Evolutionary conservation across 2,329 filamentous ascomycete species (phyloP).

Genomic region (Arthroderma sp.): DNA sequence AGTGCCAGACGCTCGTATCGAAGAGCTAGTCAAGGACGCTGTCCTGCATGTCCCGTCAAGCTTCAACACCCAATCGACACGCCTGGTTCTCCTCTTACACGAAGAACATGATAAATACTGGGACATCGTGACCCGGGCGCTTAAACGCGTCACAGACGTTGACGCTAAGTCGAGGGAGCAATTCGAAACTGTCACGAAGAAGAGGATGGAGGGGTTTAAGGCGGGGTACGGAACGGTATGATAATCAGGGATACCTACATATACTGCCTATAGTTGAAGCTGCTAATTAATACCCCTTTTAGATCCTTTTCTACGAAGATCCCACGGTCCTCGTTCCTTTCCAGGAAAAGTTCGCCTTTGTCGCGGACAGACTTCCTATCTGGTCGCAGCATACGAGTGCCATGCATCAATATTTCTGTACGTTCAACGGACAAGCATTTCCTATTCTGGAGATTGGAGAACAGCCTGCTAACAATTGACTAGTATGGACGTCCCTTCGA

Average conservation of each 20-base stretch:
- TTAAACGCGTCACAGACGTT: constrained; percentile 53
- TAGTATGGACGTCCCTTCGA: constrained; percentile 68
- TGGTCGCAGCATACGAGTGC: constrained; percentile 67
- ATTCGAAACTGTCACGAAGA: constrained; percentile 38
- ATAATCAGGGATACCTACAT: constrained; percentile 10
- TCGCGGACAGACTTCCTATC: constrained; percentile 63
- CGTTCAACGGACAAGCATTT: constrained; percentile 8
- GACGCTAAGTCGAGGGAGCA: constrained; percentile 34
- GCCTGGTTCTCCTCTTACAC: constrained; percentile 64
- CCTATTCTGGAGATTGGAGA: background rate
- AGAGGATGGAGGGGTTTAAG: constrained; percentile 48
- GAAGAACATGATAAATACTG: constrained; percentile 79
- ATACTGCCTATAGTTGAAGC: background rate
- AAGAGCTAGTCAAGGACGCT: constrained; percentile 30
- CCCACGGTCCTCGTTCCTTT: constrained; percentile 50
- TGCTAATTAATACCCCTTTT: background rate
- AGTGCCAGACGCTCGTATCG: constrained; percentile 24
- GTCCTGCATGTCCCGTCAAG: constrained; percentile 60
- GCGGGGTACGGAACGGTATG: constrained; percentile 62
- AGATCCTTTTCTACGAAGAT: constrained; percentile 77
- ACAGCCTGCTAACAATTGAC: background rate
- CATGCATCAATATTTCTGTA: constrained; percentile 63
- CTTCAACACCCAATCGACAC: constrained; percentile 82
- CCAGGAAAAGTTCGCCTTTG: constrained; percentile 56
- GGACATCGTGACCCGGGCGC: constrained; percentile 53